Evolutionary conservation across 805 yeast genomes (phyloP).

Genomic region (Cyberlindnera euphorbiiphila): DNA sequence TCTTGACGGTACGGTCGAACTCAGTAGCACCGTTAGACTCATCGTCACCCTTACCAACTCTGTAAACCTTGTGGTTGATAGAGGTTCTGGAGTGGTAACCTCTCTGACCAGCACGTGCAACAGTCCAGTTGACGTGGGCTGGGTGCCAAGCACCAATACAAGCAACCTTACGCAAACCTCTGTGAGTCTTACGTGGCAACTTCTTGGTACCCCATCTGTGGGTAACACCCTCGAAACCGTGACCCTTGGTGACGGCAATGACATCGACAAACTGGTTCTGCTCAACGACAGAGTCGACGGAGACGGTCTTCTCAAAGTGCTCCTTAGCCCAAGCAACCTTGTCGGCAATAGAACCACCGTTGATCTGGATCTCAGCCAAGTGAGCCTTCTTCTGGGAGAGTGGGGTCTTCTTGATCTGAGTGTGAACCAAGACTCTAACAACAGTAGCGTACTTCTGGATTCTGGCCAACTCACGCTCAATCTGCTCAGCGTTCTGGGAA

Average conservation of each 20-base stretch:
- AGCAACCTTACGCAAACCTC: constrained; percentile 99
- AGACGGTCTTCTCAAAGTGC: constrained; percentile 98
- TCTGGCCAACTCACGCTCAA: constrained; percentile 97
- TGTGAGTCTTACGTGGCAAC: constrained; percentile 99
- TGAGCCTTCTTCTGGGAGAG: constrained; percentile 99
- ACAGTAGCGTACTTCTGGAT: constrained; percentile 97
- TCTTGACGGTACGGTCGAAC: constrained; percentile 99
- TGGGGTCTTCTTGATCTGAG: constrained; percentile 99
- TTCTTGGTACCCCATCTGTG: constrained; percentile 99
- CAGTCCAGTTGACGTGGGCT: constrained; percentile 99
- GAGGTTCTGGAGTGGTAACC: constrained; percentile 99
- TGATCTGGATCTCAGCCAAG: constrained; percentile 98
- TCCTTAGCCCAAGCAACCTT: constrained; percentile 98
- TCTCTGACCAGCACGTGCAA: constrained; percentile 99
- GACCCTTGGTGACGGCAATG: constrained; percentile 99
- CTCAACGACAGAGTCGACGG: constrained; percentile 94
- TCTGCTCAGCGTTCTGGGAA: constrained; percentile 76
- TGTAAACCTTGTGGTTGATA: constrained; percentile 99
- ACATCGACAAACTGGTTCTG: constrained; percentile 98
- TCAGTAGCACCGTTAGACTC: constrained; percentile 93
- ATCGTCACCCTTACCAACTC: constrained; percentile 96
- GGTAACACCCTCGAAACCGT: constrained; percentile 99
- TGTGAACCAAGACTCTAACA: constrained; percentile 99
- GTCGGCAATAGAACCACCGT: constrained; percentile 98
- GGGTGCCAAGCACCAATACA: constrained; percentile 99